Evolutionary conservation across 768 basidiomycete species (phyloP), one percentile per base, ranked within the genome.

Genomic region (Collybia sordida): DNA sequence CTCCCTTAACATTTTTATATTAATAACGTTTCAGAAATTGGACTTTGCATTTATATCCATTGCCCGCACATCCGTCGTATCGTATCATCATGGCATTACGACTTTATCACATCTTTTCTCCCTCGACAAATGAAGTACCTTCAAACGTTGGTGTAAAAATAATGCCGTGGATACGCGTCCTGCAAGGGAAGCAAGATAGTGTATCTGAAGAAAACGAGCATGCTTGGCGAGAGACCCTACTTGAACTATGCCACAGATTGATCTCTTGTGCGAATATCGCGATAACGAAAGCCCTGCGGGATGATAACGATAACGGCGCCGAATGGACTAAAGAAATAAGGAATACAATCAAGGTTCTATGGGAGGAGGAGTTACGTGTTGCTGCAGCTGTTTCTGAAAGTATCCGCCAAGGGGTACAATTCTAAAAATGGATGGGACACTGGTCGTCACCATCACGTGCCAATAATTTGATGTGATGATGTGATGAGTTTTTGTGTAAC

Each of bases 1-100:
- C 34, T 24, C 3, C 11, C 1, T n/a, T 19, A 37, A 34, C 21
- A 27, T 5, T 49, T 49, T 37, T 47, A 38, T 12, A 25, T 12
- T 44, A 21, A 5, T 38, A 45, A 47, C 42, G 39, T 23, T 35
- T 34, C 63, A 95, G 94, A 22, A 82, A 92, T 50, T 95, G 92
- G 86, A 88, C 83, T 1, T 65, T 96, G 21, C 83, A 93, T 56
- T 70, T 71, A 8, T 69, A 72, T 2, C 83, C 85, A 9, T 58
- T 61, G 3, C 79, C 86, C 14, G 82, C 84, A 11, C 79, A 87
- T 56, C 90, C 92, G 0, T 96, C 92, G 1, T 94, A 86, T 68
- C 81, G 90, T 12, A 66, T 95, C 48, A 80, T 93, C 53, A 73
- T 81, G 21, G 80, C 85, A 8, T 70, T 97, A 59, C 79, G 88